Evolutionary conservation across 1,284 basidiomycete species (phyloP).

Genomic region (Boletus austroedulis): DNA sequence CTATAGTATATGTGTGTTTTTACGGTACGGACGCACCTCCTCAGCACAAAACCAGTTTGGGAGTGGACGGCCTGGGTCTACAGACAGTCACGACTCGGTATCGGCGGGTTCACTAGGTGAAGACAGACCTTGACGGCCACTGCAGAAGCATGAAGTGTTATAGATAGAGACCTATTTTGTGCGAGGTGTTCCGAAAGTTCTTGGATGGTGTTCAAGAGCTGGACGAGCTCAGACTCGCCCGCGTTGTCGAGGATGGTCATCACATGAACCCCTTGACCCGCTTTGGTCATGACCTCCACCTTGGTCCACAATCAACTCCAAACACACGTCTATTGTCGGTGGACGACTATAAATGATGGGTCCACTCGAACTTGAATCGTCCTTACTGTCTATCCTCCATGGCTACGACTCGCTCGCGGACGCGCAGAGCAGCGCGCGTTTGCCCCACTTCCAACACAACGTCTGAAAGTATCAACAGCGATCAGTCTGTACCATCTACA

Average conservation of each 20-base stretch:
- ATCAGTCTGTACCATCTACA: conserved; percentile 12
- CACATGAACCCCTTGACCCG: conserved; percentile 6
- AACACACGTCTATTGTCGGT: conserved; percentile 19
- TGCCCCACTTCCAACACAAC: conserved; percentile 4
- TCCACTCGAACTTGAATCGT: not conserved
- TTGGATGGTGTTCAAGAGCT: conserved; percentile 71
- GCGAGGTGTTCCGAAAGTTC: conserved; percentile 84
- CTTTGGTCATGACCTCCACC: conserved; percentile 6
- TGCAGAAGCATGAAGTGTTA: conserved; percentile 59
- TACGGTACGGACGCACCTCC: conserved; percentile 51
- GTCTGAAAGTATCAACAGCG: conserved; percentile 14
- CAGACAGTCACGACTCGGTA: conserved; percentile 3
- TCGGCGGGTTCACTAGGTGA: not conserved
- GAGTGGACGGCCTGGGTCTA: conserved; percentile 66
- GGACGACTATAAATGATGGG: conserved; percentile 11
- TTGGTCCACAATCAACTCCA: conserved; percentile 1
- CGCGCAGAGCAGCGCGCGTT: not conserved
- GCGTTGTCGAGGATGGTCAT: conserved; percentile 46
- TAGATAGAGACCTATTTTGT: conserved; percentile 66
- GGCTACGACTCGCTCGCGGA: conserved; percentile 16
- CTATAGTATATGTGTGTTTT: not conserved
- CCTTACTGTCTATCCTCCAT: conserved; percentile 6
- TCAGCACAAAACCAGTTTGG: conserved; percentile 88
- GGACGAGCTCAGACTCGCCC: conserved; percentile 49
- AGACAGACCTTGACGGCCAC: conserved; percentile 74